Percentiles rank a stretch among this genome's conserved stretches.
phyloP scores from a whole-genome alignment of 2,329 filamentous ascomycete genomes.

The Bipolaris gigantea region DNA sequence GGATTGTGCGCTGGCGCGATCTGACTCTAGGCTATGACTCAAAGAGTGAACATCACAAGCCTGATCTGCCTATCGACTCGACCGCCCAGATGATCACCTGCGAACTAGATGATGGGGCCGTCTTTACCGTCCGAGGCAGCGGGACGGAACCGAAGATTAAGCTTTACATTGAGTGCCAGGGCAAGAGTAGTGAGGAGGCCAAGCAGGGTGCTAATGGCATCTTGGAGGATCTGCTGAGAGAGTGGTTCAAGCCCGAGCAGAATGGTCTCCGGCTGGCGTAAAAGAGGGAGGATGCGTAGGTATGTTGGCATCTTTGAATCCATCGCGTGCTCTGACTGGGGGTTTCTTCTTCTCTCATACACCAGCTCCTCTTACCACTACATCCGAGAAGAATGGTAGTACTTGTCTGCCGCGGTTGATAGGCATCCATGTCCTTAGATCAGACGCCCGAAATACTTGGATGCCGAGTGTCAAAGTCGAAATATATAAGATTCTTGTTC shows the following conservation, averaged over 20 bases:
- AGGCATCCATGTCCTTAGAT: no score
- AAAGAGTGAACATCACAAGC: conserved; percentile 54
- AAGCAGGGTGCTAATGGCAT: conserved; percentile 51
- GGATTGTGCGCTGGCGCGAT: conserved; percentile 63
- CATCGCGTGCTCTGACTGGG: no score
- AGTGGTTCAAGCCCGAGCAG: conserved; percentile 53
- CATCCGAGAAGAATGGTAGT: no score
- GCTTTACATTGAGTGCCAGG: conserved; percentile 56
- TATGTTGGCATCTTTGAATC: not conserved
- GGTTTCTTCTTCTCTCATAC: no score
- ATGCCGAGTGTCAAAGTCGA: no score
- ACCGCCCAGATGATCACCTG: conserved; percentile 66
- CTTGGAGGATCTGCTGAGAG: conserved; percentile 49
- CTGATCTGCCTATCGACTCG: conserved; percentile 59
- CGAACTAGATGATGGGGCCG: conserved; percentile 58
- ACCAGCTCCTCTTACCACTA: no score
- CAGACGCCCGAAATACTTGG: no score
- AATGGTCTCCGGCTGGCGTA: conserved; percentile 40
- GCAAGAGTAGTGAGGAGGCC: conserved; percentile 47
- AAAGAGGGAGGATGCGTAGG: not conserved
- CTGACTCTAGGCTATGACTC: conserved; percentile 64
- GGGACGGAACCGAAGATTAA: conserved; percentile 71
- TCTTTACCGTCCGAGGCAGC: conserved; percentile 63
- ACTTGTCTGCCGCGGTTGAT: no score
- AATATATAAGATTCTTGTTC: no score